Evolutionary conservation across 2,329 filamentous ascomycete species (phyloP), one percentile per base, ranked within the genome.

Genomic region (Monilinia fructicola): DNA sequence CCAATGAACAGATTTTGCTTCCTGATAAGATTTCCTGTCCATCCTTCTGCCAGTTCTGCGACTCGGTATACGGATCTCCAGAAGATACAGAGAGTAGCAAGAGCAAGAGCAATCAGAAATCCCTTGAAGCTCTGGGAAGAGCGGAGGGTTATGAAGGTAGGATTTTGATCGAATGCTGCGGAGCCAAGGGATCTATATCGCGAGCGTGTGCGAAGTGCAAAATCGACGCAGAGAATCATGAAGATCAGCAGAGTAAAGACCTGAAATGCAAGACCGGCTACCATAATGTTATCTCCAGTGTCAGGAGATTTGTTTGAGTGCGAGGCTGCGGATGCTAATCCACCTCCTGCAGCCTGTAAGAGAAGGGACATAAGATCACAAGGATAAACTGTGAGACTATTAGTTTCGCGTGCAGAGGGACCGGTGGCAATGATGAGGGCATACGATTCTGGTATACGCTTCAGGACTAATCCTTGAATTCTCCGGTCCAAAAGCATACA

Each of bases 201-300:
- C 11, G 56, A 64, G 40, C 64, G 63, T 2, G 72, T 72, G 14
- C 71, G 70, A 18, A 71, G 48, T 11, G 68, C 70, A 18, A 74
- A 74, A 42, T 74, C 73, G 52, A 66, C 28, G 38, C 72, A 73
- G 42, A 71, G 64, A 3, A 84, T 81, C 79, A 90, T 90, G 66
- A 82, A 74, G 21, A 80, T 72, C 53, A 81, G 69, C 46, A 88
- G 79, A 6, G 84, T 86, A 67, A 82, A 76, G 54, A 89, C 87
- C 72, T 90, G 87, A 74, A 84, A 85, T 23, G 80, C 75, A 0
- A 90, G 81, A 42, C 88, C 88, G 5, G 85, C 85, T n/a, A 90
- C 81, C 82, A 87, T 87, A 77, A 89, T 83, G 73, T 89, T 79
- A 69, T 84, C 81, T n/a, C 86, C 87, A 0, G 73, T 70, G 1